These are phyloP conservation scores for Sugiyamaella mastotermitis DNA, from an alignment of 805 yeast genomes.

Conservation along the genomic window DNA sequence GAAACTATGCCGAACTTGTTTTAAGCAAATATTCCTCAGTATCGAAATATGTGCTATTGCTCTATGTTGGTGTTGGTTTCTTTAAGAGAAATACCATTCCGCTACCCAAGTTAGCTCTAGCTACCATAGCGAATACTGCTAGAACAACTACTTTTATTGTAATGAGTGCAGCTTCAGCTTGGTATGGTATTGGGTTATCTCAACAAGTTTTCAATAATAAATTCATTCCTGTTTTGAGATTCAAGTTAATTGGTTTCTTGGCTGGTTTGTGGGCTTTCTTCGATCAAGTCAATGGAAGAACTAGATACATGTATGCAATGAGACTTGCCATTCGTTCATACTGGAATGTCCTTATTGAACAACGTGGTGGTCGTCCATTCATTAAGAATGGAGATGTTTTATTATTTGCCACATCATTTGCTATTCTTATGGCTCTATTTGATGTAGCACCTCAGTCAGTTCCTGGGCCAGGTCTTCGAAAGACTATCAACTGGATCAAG, in stretches of 20 bases:
- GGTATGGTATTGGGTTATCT: constrained; percentile 34
- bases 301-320: constrained; percentile 30
- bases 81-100: constrained; percentile 7
- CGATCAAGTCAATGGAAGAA: constrained; percentile 29
- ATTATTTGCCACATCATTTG: constrained; percentile 30
- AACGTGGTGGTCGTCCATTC: constrained; percentile 21
- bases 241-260: constrained; percentile 34
- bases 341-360: constrained; percentile 29
- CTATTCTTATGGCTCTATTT: constrained; percentile 27
- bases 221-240: constrained; percentile 29
- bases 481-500: constrained; percentile 30
- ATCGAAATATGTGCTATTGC: constrained; percentile 26
- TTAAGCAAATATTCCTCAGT: constrained; percentile 21
- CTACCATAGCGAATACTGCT: constrained; percentile 21
- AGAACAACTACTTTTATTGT: constrained; percentile 31
- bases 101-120: constrained; percentile 5
- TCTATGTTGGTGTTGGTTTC: constrained; percentile 22
- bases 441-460: constrained; percentile 26
- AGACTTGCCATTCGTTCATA: constrained; percentile 33
- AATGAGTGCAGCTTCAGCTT: constrained; percentile 31
- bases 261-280: constrained; percentile 38
- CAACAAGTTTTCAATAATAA: constrained; percentile 29
- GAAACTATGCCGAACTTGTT: constrained; percentile 22
- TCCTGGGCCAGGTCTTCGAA: constrained; percentile 24
- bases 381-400: constrained; percentile 28